phyloP scores from a whole-genome alignment of 805 yeast genomes.

The Yamadazyma insecticola region DNA sequence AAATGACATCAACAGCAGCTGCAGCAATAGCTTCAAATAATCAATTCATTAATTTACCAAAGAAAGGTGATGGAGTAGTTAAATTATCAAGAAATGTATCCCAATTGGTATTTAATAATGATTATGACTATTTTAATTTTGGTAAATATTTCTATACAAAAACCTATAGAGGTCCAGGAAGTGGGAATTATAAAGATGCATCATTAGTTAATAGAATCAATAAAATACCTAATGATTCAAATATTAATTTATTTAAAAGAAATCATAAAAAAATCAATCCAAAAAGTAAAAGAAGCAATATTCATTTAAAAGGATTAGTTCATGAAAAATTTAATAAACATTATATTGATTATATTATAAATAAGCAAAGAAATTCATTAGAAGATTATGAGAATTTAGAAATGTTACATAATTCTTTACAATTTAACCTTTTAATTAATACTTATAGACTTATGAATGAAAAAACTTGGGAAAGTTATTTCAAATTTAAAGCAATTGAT shows the following conservation, averaged over 20 bases:
- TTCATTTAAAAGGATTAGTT: constrained; percentile 33
- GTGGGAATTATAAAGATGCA: constrained; percentile 43
- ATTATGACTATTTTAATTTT: constrained; percentile 29
- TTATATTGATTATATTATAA: constrained; percentile 25
- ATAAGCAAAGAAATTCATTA: constrained; percentile 23
- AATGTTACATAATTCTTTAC: constrained; percentile 40
- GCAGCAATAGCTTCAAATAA: constrained; percentile 1
- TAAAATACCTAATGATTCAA: constrained; percentile 18
- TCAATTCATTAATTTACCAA: constrained; percentile 6
- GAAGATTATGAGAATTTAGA: constrained; percentile 38
- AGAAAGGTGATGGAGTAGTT: constrained; percentile 8
- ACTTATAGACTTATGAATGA: constrained; percentile 35
- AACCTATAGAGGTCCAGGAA: constrained; percentile 41
- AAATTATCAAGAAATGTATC: constrained; percentile 31
- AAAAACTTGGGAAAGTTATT: constrained; percentile 38
- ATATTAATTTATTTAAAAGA: not conserved
- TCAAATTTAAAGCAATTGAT: constrained; percentile 33
- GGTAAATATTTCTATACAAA: constrained; percentile 37
- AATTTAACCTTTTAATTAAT: constrained; percentile 35
- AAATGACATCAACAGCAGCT: not conserved
- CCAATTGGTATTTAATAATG: constrained; percentile 30
- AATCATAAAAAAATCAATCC: constrained; percentile 14
- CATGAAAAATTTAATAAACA: constrained; percentile 29
- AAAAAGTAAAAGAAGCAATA: constrained; percentile 13
- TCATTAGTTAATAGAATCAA: constrained; percentile 37